Conservation (phyloP, 2,329 filamentous ascomycete genomes). For the Trichophyton simii region DNA sequence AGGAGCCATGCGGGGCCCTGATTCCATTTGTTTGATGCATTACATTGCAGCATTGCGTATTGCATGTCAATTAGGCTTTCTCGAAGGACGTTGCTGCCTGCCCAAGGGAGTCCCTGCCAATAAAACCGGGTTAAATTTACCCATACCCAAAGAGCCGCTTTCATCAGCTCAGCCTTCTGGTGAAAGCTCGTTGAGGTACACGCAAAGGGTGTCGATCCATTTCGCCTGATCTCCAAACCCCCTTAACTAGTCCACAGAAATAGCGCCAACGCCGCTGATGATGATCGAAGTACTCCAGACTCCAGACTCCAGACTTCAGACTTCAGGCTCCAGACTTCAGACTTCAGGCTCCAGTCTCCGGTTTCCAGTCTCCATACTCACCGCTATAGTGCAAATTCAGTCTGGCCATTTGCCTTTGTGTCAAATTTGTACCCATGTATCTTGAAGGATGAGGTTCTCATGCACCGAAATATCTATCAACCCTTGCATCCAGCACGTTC, state of each 20-base stretch:
- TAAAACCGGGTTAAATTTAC: background rate
- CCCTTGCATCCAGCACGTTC: background rate
- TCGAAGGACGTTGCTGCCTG: background rate
- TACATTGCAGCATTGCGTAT: background rate
- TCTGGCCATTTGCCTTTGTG: background rate
- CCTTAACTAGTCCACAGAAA: background rate
- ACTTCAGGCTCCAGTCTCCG: too few relatives aligned
- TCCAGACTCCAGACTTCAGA: background rate
- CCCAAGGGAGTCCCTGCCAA: background rate
- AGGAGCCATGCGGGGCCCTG: background rate
- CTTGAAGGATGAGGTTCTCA: background rate
- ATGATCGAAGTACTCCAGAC: background rate
- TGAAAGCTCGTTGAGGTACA: background rate
- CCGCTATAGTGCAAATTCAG: background rate
- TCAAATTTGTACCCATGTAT: background rate
- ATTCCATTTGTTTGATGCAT: background rate
- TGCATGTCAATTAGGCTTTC: background rate
- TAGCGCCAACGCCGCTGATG: background rate
- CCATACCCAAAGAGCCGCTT: background rate
- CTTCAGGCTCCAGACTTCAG: background rate
- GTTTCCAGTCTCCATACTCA: background rate
- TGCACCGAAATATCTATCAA: background rate
- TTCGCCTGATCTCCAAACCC: background rate
- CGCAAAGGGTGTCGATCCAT: background rate
- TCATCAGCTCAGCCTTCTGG: background rate